Evolutionary conservation across 345 rosid species (phyloP).

Genomic region (Angophora floribunda): DNA sequence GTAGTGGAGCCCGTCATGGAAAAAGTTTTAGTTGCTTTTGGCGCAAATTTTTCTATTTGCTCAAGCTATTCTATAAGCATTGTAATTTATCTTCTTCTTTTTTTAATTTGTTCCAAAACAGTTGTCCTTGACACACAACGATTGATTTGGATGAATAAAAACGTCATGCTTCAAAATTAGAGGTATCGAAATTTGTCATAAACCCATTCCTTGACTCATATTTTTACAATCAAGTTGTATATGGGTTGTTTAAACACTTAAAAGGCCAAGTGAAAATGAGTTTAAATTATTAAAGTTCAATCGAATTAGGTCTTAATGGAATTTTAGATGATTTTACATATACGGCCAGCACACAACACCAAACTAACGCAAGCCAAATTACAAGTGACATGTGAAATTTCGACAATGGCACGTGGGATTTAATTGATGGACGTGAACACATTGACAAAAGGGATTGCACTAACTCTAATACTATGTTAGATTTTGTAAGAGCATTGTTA

Average conservation of each 20-base stretch:
- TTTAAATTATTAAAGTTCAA: background rate
- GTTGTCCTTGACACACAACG: background rate
- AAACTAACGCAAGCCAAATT: too few relatives aligned
- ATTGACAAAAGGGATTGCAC: too few relatives aligned
- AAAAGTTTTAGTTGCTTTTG: background rate
- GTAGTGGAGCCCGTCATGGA: background rate
- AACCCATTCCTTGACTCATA: background rate
- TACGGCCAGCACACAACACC: too few relatives aligned
- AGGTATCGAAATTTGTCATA: background rate
- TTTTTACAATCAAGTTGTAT: background rate
- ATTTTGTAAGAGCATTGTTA: accelerated
- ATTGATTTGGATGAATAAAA: background rate
- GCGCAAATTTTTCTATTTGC: background rate
- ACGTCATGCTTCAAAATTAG: background rate
- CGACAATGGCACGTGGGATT: too few relatives aligned
- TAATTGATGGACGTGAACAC: too few relatives aligned
- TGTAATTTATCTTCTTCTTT: background rate
- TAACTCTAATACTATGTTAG: too few relatives aligned
- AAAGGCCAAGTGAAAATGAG: background rate
- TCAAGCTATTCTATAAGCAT: background rate
- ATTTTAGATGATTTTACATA: background rate
- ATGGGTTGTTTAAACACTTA: background rate
- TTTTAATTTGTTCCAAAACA: background rate
- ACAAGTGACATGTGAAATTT: too few relatives aligned
- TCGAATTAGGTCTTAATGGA: background rate